Base-by-base conservation (phyloP, 352 stramenopile genomes). In the Globisporangium echinulatum region DNA sequence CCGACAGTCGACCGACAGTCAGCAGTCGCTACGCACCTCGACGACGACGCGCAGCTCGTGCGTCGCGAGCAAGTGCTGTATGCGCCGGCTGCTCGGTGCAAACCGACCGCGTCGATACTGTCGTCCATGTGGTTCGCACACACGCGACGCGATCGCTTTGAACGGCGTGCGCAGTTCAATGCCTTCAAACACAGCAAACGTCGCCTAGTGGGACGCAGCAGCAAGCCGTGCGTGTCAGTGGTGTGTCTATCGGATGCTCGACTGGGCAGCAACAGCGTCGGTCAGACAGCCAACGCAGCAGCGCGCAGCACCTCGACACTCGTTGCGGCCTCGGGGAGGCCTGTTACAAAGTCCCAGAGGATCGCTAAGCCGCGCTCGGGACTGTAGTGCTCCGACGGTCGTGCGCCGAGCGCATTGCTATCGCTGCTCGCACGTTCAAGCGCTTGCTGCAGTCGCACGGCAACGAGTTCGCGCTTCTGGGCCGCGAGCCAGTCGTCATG, bases 401-500 rank as follows among this genome's bases (percentile, higher is more conserved):
- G 38, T 33, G 25, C 25, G 2, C 25, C 25, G 25, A 44, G 40
- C 40, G 40, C 7, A 8, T 44, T 1, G 56, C 38, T n/a, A 60
- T 61, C 37, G 57, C 43, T 49, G 33, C 2, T 40, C 66, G 62
- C n/a, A 10, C 40, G 38, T 15, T 65, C 69, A 10, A 83, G 62
- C 33, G 65, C 61, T 53, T 68, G 77, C 33, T 85, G 67, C 37
- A 87, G 58, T 9, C 75, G 72, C 49, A 69, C 61, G 1, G 64
- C 46, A 37, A 85, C 54, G 17, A 87, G 38, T 14, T 84, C 71
- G 59, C 71, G 71, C 48, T 87, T 87, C 49, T 87, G 75, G n/a
- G 61, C 69, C 13, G 64, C 64, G 14, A 87, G 15, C 75, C 77
- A 87, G 11, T 79, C 60, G 37, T 82, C 66, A 11, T 87, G 69